Evolutionary conservation across 805 yeast genomes (phyloP), one percentile per base, ranked within the genome.

Genomic region (Kodamaea neixiangensis): DNA sequence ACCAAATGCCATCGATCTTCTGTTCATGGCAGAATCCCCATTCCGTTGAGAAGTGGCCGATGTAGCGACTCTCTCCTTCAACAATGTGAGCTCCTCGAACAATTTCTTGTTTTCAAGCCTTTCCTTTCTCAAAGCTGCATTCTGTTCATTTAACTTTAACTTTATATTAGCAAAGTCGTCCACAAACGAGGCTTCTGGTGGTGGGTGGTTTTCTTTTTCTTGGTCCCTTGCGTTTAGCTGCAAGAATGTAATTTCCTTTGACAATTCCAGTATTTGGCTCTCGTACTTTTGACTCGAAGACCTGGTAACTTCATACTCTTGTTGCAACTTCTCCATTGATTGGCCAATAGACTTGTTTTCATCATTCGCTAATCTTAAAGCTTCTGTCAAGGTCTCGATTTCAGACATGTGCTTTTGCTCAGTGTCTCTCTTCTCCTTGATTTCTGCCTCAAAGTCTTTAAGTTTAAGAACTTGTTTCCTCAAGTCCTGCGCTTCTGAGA

Each of bases 11-110:
- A 38, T 19, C 7, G 20, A 54, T 55, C 20, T 53, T 48, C 39
- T 71, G 2, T 74, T 75, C 11, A 67, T 54, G 6, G 71, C 69
- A 40, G 70, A 46, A 1, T 75, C 70, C 3, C 35, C 45, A 15
- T 22, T 42, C 31, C 72, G 58, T 49, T 73, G 55, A 54, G 59
- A 56, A 53, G 47, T 61, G 61, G 14, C 57, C 52, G 48, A 60
- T n/a, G 85, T 75, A 1, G 86, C 85, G n/a, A 83, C 63, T 57
- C 88, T 76, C 1, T 85, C 79, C 56, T 85, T 86, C 11, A 87
- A 65, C 57, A 86, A 68, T 29, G 77, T 75, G 47, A 85, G 60
- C 52, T 86, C 89, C 42, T 86, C 82, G 19, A 73, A 68, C 41
- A 85, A 63, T 52, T 67, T 78, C 64, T 58, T 72, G 48, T 72